Conservation (phyloP, 805 yeast species). For the Pichia membranifaciens region DNA sequence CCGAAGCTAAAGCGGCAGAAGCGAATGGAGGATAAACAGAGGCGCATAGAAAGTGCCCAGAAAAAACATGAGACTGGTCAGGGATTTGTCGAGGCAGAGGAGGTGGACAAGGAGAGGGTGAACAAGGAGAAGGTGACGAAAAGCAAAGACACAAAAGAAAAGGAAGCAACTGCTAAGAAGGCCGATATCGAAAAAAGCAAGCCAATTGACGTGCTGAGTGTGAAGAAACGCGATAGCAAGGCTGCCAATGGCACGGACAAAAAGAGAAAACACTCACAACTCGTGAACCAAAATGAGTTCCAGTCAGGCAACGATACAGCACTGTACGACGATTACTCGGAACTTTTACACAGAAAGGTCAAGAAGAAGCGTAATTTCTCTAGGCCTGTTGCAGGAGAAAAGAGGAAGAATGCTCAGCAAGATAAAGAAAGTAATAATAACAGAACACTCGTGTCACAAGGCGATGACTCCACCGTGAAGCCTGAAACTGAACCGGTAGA, state of each 20-base stretch:
- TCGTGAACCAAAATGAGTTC: not conserved
- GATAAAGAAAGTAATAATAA: no score
- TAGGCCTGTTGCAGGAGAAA: not conserved
- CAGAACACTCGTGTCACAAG: not conserved
- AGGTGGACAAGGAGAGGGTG: not conserved
- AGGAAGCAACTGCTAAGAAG: no score
- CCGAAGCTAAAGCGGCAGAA: slow-evolving; percentile 8
- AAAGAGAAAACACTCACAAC: slow-evolving; percentile 1
- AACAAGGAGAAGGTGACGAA: no score
- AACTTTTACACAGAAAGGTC: slow-evolving; percentile 18
- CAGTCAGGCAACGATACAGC: not conserved
- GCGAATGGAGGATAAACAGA: no score
- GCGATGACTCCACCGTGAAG: no score
- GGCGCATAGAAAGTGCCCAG: no score
- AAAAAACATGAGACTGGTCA: no score
- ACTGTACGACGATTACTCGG: slow-evolving; percentile 18
- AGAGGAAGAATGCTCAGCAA: not conserved
- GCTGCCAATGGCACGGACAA: not conserved
- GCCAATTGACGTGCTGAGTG: not conserved
- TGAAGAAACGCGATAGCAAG: not conserved
- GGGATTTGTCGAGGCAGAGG: no score
- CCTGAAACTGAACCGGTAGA: not conserved
- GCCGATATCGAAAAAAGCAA: not conserved
- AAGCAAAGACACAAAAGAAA: no score
- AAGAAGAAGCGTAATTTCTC: slow-evolving; percentile 24